Evolutionary conservation across 2,329 filamentous ascomycete genomes (phyloP), one percentile per base, ranked within the genome.

Genomic region (Colletotrichum sp.): DNA sequence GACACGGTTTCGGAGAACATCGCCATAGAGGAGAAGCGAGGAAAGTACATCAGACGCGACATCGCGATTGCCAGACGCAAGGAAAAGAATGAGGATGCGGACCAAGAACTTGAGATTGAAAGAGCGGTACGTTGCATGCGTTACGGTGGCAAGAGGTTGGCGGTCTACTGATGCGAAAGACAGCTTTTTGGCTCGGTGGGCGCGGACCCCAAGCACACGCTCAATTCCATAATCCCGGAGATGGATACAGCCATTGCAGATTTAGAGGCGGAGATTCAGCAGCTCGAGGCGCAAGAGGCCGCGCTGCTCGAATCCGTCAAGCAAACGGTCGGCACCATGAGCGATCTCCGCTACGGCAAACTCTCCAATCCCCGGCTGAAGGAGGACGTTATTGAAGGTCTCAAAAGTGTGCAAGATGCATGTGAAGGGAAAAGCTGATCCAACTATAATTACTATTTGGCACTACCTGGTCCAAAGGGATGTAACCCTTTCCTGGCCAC

Each of bases 341-440:
- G 95, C 83, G 95, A 98, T 84, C 88, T 98, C 71, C 92, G 94
- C 61, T 96, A 97, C 80, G 95, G 96, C 48, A 93, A 92, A 71
- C 90, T 97, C 74, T 89, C 91, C 43, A 94, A 94, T 77, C 83
- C 88, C 26, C 88, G 92, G 75, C 85, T 96, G 36, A 88, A 88
- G 30, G 89, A 92, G 63, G 93, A 96, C 78, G 90, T 95, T 34
- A 85, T 95, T 21, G 90, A 93, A 63, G 93, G 93, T 7, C 86
- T 97, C 43, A 86, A 88, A 77, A 88, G 90, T 77, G 86, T 95
- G 39, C 91, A 94, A 82, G 88, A 91, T 77, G 88, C 90, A 28
- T 96, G 94, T 83, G 88, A 90, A 75, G 82, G 79, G 72, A 89
- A 88, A 77, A 83, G 79, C 48, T 87, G 80, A 85, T 76, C 57